Conservation (phyloP, 768 basidiomycete species). For the Boletus tylopilopsis region DNA sequence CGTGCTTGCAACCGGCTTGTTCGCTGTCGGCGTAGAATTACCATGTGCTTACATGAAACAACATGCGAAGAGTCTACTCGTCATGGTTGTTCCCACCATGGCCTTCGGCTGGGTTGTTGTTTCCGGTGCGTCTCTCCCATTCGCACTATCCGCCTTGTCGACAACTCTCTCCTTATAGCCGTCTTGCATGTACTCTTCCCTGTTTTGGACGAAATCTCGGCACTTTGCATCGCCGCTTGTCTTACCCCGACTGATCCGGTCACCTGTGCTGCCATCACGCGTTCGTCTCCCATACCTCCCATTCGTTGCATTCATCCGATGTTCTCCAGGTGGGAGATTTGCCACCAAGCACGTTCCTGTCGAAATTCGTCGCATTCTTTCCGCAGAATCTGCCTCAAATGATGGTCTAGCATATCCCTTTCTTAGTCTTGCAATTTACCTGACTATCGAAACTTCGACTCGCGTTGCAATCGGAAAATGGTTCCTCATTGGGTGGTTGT, state of each 20-base stretch:
- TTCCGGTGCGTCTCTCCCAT: slow-evolving; percentile 44
- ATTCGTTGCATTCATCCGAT: neutral
- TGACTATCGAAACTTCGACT: slow-evolving; percentile 65
- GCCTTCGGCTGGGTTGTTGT: slow-evolving; percentile 80
- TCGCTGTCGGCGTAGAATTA: slow-evolving; percentile 93
- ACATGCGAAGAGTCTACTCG: slow-evolving; percentile 66
- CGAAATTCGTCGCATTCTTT: slow-evolving; percentile 75
- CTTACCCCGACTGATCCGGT: slow-evolving; percentile 95
- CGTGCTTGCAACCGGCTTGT: slow-evolving; percentile 88
- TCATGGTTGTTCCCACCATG: slow-evolving; percentile 82
- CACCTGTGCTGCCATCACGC: slow-evolving; percentile 79
- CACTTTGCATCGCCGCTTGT: slow-evolving; percentile 84
- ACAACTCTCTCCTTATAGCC: slow-evolving; percentile 34
- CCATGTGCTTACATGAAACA: slow-evolving; percentile 79
- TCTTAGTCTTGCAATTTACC: slow-evolving; percentile 79
- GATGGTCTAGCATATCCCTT: slow-evolving; percentile 97
- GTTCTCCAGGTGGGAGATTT: slow-evolving; percentile 57
- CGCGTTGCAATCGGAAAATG: slow-evolving; percentile 73
- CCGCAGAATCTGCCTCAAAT: slow-evolving; percentile 91
- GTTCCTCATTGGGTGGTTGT: slow-evolving; percentile 83
- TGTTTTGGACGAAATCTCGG: slow-evolving; percentile 62
- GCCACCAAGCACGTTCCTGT: slow-evolving; percentile 66
- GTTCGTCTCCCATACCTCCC: slow-evolving; percentile 31
- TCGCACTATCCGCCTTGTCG: neutral
- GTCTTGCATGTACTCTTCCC: slow-evolving; percentile 74